phyloP scores from a whole-genome alignment of 495 filamentous ascomycete genomes.

The Xylaria palmicola region DNA sequence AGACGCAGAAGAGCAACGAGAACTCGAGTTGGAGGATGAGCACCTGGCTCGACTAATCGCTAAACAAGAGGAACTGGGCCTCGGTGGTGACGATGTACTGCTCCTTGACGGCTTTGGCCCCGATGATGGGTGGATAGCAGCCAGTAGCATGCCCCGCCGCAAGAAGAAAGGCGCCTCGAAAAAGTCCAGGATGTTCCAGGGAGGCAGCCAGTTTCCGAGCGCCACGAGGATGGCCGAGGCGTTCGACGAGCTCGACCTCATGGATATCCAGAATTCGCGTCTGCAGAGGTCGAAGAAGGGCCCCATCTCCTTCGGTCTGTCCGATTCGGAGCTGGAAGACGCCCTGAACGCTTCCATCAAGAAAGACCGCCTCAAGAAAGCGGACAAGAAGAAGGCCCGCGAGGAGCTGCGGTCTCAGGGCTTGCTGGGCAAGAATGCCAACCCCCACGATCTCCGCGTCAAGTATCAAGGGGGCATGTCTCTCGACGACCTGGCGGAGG shows the following conservation, averaged over 20 bases:
- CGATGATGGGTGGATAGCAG: slow-evolving; percentile 17
- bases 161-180: slow-evolving; percentile 26
- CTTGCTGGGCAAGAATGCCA: slow-evolving; percentile 64
- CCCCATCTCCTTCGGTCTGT: slow-evolving; percentile 53
- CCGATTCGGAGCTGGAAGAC: slow-evolving; percentile 72
- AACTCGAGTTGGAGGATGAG: slow-evolving; percentile 49
- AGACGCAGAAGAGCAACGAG: slow-evolving; percentile 27
- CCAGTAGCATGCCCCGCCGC: slow-evolving; percentile 10
- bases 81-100: slow-evolving; percentile 57
- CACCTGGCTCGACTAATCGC: slow-evolving; percentile 58
- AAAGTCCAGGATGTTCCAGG: slow-evolving; percentile 21
- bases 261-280: slow-evolving; percentile 72
- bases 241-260: slow-evolving; percentile 78
- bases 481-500: slow-evolving; percentile 65
- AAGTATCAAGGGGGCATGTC: slow-evolving; percentile 76
- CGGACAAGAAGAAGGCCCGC: slow-evolving; percentile 70
- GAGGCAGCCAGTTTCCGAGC: slow-evolving; percentile 51
- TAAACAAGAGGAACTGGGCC: slow-evolving; percentile 66
- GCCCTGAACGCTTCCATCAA: slow-evolving; percentile 63
- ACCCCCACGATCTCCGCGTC: slow-evolving; percentile 62
- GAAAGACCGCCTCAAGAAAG: slow-evolving; percentile 81
- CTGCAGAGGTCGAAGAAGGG: slow-evolving; percentile 36
- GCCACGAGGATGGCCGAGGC: slow-evolving; percentile 66
- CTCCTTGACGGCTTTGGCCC: slow-evolving; percentile 45
- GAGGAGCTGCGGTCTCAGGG: slow-evolving; percentile 77